Conservation (phyloP, 176 grass and related monocot species). For the Bothriochloa decipiens region DNA sequence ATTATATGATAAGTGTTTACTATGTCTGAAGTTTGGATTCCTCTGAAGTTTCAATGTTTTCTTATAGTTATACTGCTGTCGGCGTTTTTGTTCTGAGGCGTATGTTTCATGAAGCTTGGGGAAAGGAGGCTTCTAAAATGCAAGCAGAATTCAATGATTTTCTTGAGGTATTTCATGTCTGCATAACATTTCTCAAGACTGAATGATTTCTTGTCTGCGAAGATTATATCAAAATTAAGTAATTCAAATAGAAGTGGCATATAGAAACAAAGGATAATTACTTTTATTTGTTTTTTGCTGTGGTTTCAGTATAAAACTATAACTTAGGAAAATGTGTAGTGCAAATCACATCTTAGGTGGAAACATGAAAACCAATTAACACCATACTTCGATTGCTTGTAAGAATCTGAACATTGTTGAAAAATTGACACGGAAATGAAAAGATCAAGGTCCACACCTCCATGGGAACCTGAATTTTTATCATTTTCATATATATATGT, state of each 20-base stretch:
- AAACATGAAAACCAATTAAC: not conserved
- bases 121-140: slow-evolving; percentile 78
- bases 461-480: not conserved
- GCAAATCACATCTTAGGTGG: not conserved
- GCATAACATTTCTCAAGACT: not conserved
- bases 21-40: no score
- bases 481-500: not conserved
- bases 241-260: not conserved
- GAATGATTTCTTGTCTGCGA: not conserved
- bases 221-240: slow-evolving; percentile 1
- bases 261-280: not conserved
- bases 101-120: slow-evolving; percentile 89
- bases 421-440: not conserved
- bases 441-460: not conserved
- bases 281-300: slow-evolving; percentile 6
- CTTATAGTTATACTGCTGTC: slow-evolving; percentile 79
- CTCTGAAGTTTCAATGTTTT: slow-evolving; percentile 43
- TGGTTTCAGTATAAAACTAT: slow-evolving; percentile 3
- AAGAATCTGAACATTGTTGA: not conserved
- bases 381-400: not conserved
- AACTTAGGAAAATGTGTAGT: not conserved
- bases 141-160: slow-evolving; percentile 91
- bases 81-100: slow-evolving; percentile 88
- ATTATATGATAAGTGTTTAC: slow-evolving; percentile 20
- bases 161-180: slow-evolving; percentile 62